phyloP scores from a whole-genome alignment of 2,329 filamentous ascomycete genomes.

The Neocatenulostroma microsporum region DNA sequence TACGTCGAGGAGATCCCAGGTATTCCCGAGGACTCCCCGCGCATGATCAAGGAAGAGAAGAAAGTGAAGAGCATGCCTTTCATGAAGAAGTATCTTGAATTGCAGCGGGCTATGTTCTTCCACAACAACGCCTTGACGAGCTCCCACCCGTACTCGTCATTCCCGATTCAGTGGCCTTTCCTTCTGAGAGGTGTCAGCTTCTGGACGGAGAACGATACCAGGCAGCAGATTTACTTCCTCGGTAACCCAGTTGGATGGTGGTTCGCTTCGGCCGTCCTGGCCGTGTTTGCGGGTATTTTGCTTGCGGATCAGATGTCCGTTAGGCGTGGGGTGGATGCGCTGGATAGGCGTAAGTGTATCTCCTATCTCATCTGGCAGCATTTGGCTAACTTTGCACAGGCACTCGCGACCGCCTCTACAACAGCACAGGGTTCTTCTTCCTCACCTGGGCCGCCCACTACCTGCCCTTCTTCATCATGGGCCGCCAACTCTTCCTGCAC shows the following conservation, averaged over 20 bases:
- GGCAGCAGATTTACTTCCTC: conserved; percentile 96
- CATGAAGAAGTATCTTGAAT: conserved; percentile 87
- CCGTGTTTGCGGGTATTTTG: conserved; percentile 87
- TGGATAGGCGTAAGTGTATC: conserved; percentile 74
- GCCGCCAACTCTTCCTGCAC: conserved; percentile 93
- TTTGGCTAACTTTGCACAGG: conserved; percentile 41
- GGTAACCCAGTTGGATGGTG: conserved; percentile 98
- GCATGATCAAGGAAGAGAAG: conserved; percentile 66
- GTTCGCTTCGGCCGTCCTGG: conserved; percentile 84
- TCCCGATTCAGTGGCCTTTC: conserved; percentile 97
- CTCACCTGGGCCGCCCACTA: conserved; percentile 96
- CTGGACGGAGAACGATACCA: conserved; percentile 95
- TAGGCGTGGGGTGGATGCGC: conserved; percentile 82
- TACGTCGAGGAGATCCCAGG: conserved; percentile 85
- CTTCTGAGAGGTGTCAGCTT: conserved; percentile 94
- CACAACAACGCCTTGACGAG: conserved; percentile 98
- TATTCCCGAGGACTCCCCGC: conserved; percentile 60
- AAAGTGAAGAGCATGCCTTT: conserved; percentile 81
- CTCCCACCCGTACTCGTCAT: conserved; percentile 90
- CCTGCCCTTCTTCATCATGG: conserved; percentile 96
- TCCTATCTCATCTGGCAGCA: neutral
- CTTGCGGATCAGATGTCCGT: conserved; percentile 89
- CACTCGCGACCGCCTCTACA: conserved; percentile 88
- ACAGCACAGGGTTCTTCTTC: conserved; percentile 99
- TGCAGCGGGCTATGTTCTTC: conserved; percentile 97